Percentiles rank a stretch among this genome's conserved stretches.
Evolutionary conservation across 352 stramenopile genomes (phyloP).

Genomic region (Thalassiosira ordinaria): DNA sequence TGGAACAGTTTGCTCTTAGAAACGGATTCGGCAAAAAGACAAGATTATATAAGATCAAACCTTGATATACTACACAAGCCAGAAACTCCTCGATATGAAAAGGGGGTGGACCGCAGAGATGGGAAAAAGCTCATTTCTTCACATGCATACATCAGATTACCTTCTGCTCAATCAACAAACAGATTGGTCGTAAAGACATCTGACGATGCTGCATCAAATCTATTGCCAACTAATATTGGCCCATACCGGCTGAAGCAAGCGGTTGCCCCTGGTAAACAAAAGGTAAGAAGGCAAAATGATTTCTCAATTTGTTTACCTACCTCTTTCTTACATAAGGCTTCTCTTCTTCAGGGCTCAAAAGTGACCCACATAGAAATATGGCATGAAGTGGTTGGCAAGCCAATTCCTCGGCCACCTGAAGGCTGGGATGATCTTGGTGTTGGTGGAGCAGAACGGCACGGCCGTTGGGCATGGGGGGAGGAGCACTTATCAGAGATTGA

Average conservation of each 20-base stretch:
- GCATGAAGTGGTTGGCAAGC: constrained; percentile 62
- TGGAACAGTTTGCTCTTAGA: constrained; percentile 47
- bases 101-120: constrained; percentile 26
- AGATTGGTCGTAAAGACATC: constrained; percentile 28
- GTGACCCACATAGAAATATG: constrained; percentile 71
- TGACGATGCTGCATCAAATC: constrained; percentile 24
- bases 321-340: not conserved
- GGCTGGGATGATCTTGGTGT: constrained; percentile 84
- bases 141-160: constrained; percentile 46
- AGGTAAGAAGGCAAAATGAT: constrained; percentile 22
- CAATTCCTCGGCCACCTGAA: constrained; percentile 78
- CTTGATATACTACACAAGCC: constrained; percentile 14
- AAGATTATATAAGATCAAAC: constrained; percentile 32
- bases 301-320: no score
- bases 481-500: constrained; percentile 79
- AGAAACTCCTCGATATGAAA: not conserved
- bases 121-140: constrained; percentile 52
- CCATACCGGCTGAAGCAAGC: constrained; percentile 65
- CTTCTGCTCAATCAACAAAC: constrained; percentile 7
- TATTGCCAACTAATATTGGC: constrained; percentile 73
- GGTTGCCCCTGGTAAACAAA: constrained; percentile 15
- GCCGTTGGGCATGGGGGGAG: constrained; percentile 76
- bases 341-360: constrained; percentile 4
- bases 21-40: constrained; percentile 37
- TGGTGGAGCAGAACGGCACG: constrained; percentile 75